Evolutionary conservation across 768 basidiomycete genomes (phyloP), one percentile per base, ranked within the genome.

Genomic region (Dioszegia aurantiaca): DNA sequence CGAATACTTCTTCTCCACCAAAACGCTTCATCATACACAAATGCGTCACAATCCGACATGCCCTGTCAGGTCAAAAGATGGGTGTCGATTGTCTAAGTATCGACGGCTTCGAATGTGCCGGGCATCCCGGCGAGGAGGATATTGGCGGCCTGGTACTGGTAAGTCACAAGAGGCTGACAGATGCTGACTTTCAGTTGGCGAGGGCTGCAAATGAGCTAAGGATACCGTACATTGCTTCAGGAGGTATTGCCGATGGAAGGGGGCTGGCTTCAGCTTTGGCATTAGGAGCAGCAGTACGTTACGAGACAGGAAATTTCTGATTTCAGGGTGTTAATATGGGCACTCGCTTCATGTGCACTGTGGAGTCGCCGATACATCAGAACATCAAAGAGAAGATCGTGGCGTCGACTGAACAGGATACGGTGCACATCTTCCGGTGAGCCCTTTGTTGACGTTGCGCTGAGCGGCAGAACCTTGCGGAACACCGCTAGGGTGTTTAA

Each of bases 61-160:
- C 74, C 4, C 40, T 70, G 2, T 70, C 90, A 2, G 86, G 85
- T 55, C 82, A 82, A 47, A 80, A 72, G 62, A 68, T 85, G 72
- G 89, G 90, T 2, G 89, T 89, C n/a, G 90, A 93, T 77, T 79
- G 89, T 27, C 67, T 93, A 26, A 90, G 89, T 63, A 91, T 93
- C 27, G 91, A 93, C 58, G 90, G 91, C 0, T 88, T 93, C 60
- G 90, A 93, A 81, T 93, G 90, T 88, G 92, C 90, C 28, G 92
- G 92, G 24, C 90, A 92, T 76, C 90, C 90, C 17, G 93, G 93
- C 61, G 93, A 95, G 71, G 89, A 94, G 41, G 93, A 95, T 70
- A 87, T 95, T 23, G 88, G 89, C 2, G 88, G 87, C 3, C 69
- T 94, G 23, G 87, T 95, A 2, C 77, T 95, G 78, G 90, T 90